Evolutionary conservation across 306 rosid species (phyloP).

Genomic region (Hippophae tibetana): DNA sequence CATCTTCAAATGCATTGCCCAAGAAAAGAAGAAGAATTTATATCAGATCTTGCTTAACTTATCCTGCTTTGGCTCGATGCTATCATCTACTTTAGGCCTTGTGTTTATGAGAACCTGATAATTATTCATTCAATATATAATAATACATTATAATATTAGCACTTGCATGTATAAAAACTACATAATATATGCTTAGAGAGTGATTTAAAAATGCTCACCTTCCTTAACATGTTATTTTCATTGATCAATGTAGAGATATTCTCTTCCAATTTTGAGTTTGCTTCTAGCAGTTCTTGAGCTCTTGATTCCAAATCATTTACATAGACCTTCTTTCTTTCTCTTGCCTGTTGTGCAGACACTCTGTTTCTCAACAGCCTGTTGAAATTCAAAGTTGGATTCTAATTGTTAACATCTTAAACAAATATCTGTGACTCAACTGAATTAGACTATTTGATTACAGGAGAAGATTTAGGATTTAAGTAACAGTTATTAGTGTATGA

Average conservation of each 20-base stretch:
- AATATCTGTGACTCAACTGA: not conserved
- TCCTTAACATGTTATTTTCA: slow-evolving; percentile 56
- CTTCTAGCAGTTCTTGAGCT: slow-evolving; percentile 51
- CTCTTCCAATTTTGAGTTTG: slow-evolving; percentile 58
- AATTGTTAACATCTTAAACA: not conserved
- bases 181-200: not conserved
- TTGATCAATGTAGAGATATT: slow-evolving; percentile 57
- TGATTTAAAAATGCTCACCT: slow-evolving; percentile 21
- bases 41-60: slow-evolving; percentile 20
- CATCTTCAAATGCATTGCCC: no score
- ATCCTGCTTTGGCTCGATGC: slow-evolving; percentile 32
- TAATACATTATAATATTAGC: no score
- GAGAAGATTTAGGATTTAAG: no score
- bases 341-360: slow-evolving; percentile 84
- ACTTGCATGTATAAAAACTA: no score
- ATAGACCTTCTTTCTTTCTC: slow-evolving; percentile 74
- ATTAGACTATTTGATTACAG: no score
- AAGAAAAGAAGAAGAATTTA: no score
- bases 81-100: slow-evolving; percentile 43
- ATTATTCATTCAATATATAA: not conserved
- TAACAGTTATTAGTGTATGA: no score
- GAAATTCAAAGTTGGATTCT: not conserved
- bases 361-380: slow-evolving; percentile 63
- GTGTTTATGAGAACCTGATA: slow-evolving; percentile 56
- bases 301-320: slow-evolving; percentile 60